Evolutionary conservation across 306 rosid species (phyloP).

Genomic region (Dalbergia oliveri): DNA sequence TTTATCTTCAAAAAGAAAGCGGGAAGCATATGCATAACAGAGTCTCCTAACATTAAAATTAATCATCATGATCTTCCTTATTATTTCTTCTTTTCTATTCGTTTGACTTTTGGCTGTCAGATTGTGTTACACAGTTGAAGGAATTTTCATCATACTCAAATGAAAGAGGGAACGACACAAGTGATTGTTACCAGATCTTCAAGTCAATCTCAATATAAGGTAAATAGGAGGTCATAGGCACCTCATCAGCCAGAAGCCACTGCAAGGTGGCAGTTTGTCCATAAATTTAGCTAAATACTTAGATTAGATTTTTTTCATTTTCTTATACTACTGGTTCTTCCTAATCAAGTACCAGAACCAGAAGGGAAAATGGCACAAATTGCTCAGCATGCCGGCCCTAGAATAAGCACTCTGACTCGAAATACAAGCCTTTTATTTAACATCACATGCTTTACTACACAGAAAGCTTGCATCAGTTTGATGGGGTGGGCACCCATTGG

Average conservation of each 20-base stretch:
- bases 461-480: conserved; percentile 34
- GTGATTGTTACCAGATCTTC: conserved; percentile 25
- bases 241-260: conserved; percentile 15
- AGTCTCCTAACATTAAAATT: conserved; percentile 30
- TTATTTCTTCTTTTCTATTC: conserved; percentile 6
- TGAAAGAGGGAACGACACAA: conserved; percentile 26
- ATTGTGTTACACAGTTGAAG: conserved; percentile 23
- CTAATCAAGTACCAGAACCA: conserved; percentile 34
- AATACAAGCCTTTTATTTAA: conserved; percentile 33
- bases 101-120: conserved; percentile 31
- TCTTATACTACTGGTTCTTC: background rate
- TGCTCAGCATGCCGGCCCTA: conserved; percentile 8
- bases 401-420: conserved; percentile 33
- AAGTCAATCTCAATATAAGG: conserved; percentile 21
- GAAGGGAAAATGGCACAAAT: conserved; percentile 14
- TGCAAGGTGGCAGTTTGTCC: background rate
- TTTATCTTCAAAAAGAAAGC: conserved; percentile 26
- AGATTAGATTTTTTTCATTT: background rate
- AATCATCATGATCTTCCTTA: conserved; percentile 18
- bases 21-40: conserved; percentile 43
- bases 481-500: conserved; percentile 26
- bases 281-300: background rate
- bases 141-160: conserved; percentile 20
- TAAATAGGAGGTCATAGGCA: conserved; percentile 40
- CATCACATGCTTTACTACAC: conserved; percentile 19